Conservation (phyloP, 345 rosid species). For the Sonneratia caseolaris region DNA sequence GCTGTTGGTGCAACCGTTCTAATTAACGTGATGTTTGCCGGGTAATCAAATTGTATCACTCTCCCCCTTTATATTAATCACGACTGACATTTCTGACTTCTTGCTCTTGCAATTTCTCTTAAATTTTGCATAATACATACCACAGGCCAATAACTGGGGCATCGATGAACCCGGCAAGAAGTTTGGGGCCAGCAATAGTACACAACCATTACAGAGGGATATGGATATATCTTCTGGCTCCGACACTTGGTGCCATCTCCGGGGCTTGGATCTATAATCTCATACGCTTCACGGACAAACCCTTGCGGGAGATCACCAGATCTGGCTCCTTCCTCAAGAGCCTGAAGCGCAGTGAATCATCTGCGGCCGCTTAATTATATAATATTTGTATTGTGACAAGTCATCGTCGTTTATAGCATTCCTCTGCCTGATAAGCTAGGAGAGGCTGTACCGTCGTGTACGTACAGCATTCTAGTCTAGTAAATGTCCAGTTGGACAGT, state of each 20-base stretch:
- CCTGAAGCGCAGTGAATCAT: not conserved
- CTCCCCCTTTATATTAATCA: too few species aligned
- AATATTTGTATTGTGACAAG: too few species aligned
- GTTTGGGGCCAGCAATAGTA: constrained; percentile 10
- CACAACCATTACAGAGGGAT: constrained; percentile 8
- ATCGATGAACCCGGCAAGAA: constrained; percentile 15
- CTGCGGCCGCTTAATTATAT: too few species aligned
- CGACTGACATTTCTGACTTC: too few species aligned
- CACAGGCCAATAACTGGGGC: constrained; percentile 9
- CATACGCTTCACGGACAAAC: constrained; percentile 4
- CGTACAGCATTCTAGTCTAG: too few species aligned
- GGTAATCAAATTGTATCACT: not conserved
- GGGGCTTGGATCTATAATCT: constrained; percentile 10
- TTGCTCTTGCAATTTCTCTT: too few species aligned
- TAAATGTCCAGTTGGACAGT: too few species aligned
- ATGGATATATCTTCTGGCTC: constrained; percentile 8
- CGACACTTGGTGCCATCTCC: constrained; percentile 2
- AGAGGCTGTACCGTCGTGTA: too few species aligned
- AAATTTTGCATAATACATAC: too few species aligned
- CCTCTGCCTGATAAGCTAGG: too few species aligned
- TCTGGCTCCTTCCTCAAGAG: constrained; percentile 1
- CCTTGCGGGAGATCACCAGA: constrained; percentile 1
- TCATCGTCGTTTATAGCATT: too few species aligned
- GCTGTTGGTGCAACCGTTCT: constrained; percentile 13
- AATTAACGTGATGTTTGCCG: constrained; percentile 12